phyloP scores from a whole-genome alignment of 2,329 filamentous ascomycete species.

The Penicillium sp. region DNA sequence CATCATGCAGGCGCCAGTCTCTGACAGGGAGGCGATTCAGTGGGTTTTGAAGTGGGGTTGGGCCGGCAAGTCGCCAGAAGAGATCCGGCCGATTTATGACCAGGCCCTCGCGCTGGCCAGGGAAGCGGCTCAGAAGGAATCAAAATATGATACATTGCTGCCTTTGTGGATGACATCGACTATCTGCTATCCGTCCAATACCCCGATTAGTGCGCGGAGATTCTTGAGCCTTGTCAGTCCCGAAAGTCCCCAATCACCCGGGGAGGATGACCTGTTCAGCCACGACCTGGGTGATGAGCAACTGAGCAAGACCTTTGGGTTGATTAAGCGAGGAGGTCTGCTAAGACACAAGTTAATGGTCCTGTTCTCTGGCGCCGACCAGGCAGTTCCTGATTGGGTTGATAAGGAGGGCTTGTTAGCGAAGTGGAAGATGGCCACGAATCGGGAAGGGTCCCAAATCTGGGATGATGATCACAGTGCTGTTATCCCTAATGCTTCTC shows the following conservation, averaged over 20 bases:
- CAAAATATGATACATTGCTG: slow-evolving; percentile 30
- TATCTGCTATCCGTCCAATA: slow-evolving; percentile 32
- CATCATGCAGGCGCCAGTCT: slow-evolving; percentile 77
- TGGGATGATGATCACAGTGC: slow-evolving; percentile 51
- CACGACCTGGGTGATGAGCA: slow-evolving; percentile 63
- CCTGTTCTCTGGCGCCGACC: slow-evolving; percentile 48
- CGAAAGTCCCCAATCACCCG: slow-evolving; percentile 55
- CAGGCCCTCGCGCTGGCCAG: slow-evolving; percentile 34
- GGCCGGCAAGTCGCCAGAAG: slow-evolving; percentile 21
- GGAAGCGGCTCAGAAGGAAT: slow-evolving; percentile 18
- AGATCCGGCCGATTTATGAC: slow-evolving; percentile 30
- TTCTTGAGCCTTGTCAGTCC: slow-evolving; percentile 58
- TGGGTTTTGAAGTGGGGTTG: slow-evolving; percentile 30
- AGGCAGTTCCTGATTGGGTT: slow-evolving; percentile 47
- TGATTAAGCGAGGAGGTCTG: slow-evolving; percentile 37
- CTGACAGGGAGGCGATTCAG: slow-evolving; percentile 67
- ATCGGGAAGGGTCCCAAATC: slow-evolving; percentile 34
- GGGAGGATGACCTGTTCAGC: slow-evolving; percentile 84
- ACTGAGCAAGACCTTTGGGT: slow-evolving; percentile 63
- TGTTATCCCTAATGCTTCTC: slow-evolving; percentile 43
- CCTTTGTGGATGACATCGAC: slow-evolving; percentile 34
- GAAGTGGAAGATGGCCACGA: slow-evolving; percentile 43
- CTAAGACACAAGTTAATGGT: slow-evolving; percentile 45
- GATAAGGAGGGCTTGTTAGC: slow-evolving; percentile 45
- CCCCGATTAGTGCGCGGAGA: slow-evolving; percentile 54